These are phyloP conservation scores for Amanita fuliginea DNA, from an alignment of 768 basidiomycete species.

Conservation along the genomic window DNA sequence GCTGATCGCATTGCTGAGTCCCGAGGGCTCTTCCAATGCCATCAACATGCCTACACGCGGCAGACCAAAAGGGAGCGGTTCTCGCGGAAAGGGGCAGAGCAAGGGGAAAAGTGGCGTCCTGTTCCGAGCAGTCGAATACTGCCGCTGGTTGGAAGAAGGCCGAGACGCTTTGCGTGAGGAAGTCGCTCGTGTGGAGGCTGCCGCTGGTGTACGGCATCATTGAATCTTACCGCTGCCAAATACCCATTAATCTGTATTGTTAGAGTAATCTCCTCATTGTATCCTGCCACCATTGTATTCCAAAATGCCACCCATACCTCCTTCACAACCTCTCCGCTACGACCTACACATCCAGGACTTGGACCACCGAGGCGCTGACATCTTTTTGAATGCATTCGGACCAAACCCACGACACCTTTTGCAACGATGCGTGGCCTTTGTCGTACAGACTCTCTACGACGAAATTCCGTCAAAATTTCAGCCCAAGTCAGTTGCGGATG, in stretches of 20 bases:
- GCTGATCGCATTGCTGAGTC: constrained; percentile 69
- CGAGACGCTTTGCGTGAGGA: constrained; percentile 60
- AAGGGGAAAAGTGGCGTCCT: constrained; percentile 88
- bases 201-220: constrained; percentile 36
- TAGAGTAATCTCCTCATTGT: background rate
- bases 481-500: background rate
- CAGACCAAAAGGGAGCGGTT: constrained; percentile 70
- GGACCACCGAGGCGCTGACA: background rate
- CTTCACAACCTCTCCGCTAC: background rate
- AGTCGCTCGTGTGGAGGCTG: constrained; percentile 55
- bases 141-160: constrained; percentile 79
- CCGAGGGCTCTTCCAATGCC: constrained; percentile 56
- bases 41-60: constrained; percentile 71
- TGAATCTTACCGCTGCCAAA: background rate
- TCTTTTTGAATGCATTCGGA: background rate
- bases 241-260: constrained; percentile 1
- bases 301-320: background rate
- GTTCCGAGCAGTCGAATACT: constrained; percentile 80
- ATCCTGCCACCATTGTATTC: background rate
- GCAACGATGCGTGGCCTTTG: background rate
- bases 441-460: background rate
- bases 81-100: constrained; percentile 50
- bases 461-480: background rate
- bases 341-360: background rate
- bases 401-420: background rate